Evolutionary conservation across 1,284 basidiomycete genomes (phyloP), one percentile per base, ranked within the genome.

Genomic region (Marasmius oreades): DNA sequence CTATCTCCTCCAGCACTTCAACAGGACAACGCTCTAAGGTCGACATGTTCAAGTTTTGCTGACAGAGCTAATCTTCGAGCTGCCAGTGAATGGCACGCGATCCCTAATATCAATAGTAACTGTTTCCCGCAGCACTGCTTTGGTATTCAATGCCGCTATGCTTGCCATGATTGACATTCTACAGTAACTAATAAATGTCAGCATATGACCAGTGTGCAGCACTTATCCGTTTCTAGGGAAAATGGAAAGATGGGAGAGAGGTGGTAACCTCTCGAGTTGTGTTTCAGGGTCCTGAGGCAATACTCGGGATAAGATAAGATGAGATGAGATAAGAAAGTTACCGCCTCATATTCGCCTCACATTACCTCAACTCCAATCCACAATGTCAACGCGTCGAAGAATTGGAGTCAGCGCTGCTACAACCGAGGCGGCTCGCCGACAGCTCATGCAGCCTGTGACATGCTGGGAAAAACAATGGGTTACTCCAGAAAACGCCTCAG

Each of bases 381-480:
- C 18, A 26, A 90, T 90, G 88, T 76, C 88, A 37, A 86, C 85
- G 23, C 76, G 82, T 69, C 76, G 88, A 61, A 81, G 86, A 67
- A 86, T 90, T 51, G 88, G 88, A 3, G 83, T 91, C 61, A 88
- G 84, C 65, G 76, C 78, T 33, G 85, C 86, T 34, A 86, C 85
- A 37, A 87, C 88, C 2, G 89, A 91, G 69, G 86, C 87, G 52
- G 88, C 88, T 37, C 79, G 89, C 28, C 77, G 88, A 58, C 86
- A 90, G 69, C 75, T 91, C 20, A 91, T 91, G 87, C 85, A 88
- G 64, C 89, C 88, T 5, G 89, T 90, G 28, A 79, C 78, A 39
- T 87, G 83, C 60, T 91, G 88, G 88, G 88, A 90, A 69, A 88
- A 85, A 70, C 73, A 76, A 24, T 88, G 86, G 85, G 73, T 79